Conservation (phyloP, 306 rosid species). For the Trifolium pratense region DNA sequence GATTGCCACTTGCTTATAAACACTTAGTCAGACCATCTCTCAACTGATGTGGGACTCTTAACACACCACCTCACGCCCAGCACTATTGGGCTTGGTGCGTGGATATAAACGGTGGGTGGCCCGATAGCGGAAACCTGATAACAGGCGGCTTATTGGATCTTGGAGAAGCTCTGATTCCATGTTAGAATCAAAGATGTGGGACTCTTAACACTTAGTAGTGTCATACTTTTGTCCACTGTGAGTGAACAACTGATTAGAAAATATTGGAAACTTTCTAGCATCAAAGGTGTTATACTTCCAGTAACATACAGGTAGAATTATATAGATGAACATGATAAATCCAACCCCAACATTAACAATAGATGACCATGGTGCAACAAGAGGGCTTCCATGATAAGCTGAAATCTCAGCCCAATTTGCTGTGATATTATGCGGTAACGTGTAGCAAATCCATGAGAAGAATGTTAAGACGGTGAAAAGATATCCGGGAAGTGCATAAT, state of each 20-base stretch:
- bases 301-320: conserved; percentile 84
- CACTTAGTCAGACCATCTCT: no score
- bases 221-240: conserved; percentile 72
- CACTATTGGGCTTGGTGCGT: no score
- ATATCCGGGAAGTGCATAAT: conserved; percentile 92
- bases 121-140: no score
- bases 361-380: conserved; percentile 88
- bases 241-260: conserved; percentile 82
- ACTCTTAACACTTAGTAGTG: no score
- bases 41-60: no score
- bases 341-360: conserved; percentile 91
- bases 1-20: no score
- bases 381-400: conserved; percentile 98
- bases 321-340: conserved; percentile 87
- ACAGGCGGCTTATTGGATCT: no score
- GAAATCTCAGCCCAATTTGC: conserved; percentile 99
- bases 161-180: no score
- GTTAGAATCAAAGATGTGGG: no score
- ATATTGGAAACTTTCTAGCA: conserved; percentile 90
- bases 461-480: conserved; percentile 75
- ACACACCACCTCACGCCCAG: no score
- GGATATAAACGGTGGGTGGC: no score
- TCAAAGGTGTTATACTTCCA: conserved; percentile 95
- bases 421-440: conserved; percentile 84
- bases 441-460: conserved; percentile 99